phyloP scores from a whole-genome alignment of 2,329 filamentous ascomycete species.

The Calonectria crousiana region DNA sequence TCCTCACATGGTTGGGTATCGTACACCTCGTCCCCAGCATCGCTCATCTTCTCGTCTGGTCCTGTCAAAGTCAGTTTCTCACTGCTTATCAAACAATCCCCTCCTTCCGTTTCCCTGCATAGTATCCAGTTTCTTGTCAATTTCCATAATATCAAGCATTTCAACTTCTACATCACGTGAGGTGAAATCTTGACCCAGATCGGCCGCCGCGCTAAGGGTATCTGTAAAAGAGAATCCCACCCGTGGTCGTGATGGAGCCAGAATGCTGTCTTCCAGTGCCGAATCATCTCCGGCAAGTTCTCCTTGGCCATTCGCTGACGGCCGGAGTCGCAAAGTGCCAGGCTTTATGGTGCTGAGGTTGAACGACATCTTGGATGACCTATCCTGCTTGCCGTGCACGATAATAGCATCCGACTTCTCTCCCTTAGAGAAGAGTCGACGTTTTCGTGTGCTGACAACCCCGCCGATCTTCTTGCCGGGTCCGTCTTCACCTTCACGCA shows the following conservation, averaged over 20 bases:
- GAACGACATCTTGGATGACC: slow-evolving; percentile 57
- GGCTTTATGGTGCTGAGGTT: slow-evolving; percentile 63
- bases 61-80: slow-evolving; percentile 42
- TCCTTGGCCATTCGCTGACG: slow-evolving; percentile 44
- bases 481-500: slow-evolving; percentile 65
- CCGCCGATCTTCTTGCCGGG: slow-evolving; percentile 58
- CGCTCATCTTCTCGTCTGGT: slow-evolving; percentile 35
- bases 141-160: slow-evolving; percentile 75
- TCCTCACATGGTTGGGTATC: slow-evolving; percentile 52
- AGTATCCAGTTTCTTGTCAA: slow-evolving; percentile 69
- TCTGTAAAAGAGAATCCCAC: slow-evolving; percentile 64
- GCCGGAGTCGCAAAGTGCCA: slow-evolving; percentile 50
- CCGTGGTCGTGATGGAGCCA: slow-evolving; percentile 46
- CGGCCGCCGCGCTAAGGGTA: slow-evolving; percentile 65
- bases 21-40: slow-evolving; percentile 46
- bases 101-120: slow-evolving; percentile 64
- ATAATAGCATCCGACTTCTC: slow-evolving; percentile 66
- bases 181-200: slow-evolving; percentile 62
- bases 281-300: slow-evolving; percentile 32
- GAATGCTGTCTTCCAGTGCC: slow-evolving; percentile 38
- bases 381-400: slow-evolving; percentile 61
- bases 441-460: slow-evolving; percentile 48
- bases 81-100: slow-evolving; percentile 63
- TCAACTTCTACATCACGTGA: slow-evolving; percentile 68
- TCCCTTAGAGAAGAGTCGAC: slow-evolving; percentile 52